A percentile compares a stretch with the other conserved stretches of the same genome.
phyloP scores from a whole-genome alignment of 2,329 filamentous ascomycete species.

The Cercospora sesami region DNA sequence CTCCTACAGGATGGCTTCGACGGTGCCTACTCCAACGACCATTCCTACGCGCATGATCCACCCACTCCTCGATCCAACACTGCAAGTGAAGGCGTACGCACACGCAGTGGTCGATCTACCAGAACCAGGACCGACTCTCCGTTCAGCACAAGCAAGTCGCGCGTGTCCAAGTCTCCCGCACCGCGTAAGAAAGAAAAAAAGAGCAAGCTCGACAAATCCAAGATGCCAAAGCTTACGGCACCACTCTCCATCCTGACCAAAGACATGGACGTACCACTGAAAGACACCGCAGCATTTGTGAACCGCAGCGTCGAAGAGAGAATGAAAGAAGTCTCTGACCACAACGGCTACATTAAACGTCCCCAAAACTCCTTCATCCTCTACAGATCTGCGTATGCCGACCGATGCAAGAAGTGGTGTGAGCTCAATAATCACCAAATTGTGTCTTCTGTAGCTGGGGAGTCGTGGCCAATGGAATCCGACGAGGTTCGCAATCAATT shows the following conservation, averaged over 20 bases:
- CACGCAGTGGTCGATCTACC: conserved; percentile 43
- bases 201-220: conserved; percentile 47
- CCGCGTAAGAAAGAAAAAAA: conserved; percentile 47
- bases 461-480: conserved; percentile 81
- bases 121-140: conserved; percentile 40
- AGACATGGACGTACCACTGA: conserved; percentile 63
- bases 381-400: conserved; percentile 89
- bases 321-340: conserved; percentile 65
- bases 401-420: conserved; percentile 78
- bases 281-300: conserved; percentile 79
- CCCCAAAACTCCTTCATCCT: conserved; percentile 99
- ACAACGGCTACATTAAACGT: conserved; percentile 78
- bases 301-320: conserved; percentile 68
- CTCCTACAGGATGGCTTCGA: conserved; percentile 32
- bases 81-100: conserved; percentile 41
- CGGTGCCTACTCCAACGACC: conserved; percentile 30
- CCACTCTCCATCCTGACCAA: conserved; percentile 72
- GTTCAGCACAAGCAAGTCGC: conserved; percentile 37
- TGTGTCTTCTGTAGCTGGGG: conserved; percentile 82
- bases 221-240: conserved; percentile 59
- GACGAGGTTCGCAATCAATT: conserved; percentile 71
- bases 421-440: conserved; percentile 89
- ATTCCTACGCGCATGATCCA: conserved; percentile 39
- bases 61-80: conserved; percentile 49
- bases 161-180: conserved; percentile 38